Base-by-base conservation (phyloP, 768 basidiomycete species). In the Kwoniella shandongensis region DNA sequence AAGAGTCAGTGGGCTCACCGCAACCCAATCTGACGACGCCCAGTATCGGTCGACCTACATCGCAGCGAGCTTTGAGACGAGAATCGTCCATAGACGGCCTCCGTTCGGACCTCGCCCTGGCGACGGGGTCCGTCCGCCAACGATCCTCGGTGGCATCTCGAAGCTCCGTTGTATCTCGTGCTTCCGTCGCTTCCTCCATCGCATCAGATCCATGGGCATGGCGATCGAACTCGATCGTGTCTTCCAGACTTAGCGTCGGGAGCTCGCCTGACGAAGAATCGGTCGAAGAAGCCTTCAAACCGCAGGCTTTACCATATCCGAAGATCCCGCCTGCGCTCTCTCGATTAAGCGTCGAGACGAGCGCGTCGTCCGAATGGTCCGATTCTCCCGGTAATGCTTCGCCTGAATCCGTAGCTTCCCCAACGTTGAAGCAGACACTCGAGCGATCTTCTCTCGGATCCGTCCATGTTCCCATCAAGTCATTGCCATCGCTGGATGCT, bases 61-160 rank as follows among this genome's bases (percentile, higher is more conserved):
- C 54, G 23, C 25, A 41, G 44, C 41, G 48, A 23, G 27, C 26
- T 13, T 20, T 49, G 27, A 49, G 54, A 26, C 48, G 54, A 32
- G 54, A 56, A 49, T 56, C 54, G 8, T 56, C 54, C 1, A 56
- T 56, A 13, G 54, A 56, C n/a, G 54, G 54, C 11, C 27, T 58
- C 15, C 41, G 40, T n/a, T n/a, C 48, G 4, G 49, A 58, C 23
- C 18, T 58, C 22, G 36, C 45, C 12, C 32, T 36, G 26, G 50
- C 50, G 36, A 44, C 27, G 0, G 26, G 27, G 6, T 56, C 54
- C 4, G 35, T 58, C 2, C 27, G 42, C 18, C 25, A 48, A n/a
- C 18, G 25, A 32, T 18, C 25, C 8, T 58, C 42, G n/a, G 39
- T 30, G 20, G 15, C 42, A 15, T 54, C 47, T n/a, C n/a, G n/a